Evolutionary conservation across 148 eudicot species (phyloP).

Genomic region (Heliamphora exappendiculata): DNA sequence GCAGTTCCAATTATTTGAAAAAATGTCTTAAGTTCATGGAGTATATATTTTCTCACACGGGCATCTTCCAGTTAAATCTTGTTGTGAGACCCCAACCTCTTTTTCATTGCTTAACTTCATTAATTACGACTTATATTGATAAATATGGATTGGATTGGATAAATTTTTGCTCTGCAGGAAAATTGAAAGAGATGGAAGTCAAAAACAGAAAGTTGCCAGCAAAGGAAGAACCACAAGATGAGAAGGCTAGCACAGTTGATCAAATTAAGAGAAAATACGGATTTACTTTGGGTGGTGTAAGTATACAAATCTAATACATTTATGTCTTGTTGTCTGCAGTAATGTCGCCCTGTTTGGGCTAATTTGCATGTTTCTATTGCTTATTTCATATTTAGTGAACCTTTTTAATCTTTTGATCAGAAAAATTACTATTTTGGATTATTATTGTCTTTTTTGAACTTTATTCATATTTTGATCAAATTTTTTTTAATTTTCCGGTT

Average conservation of each 20-base stretch:
- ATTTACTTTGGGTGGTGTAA: constrained; percentile 53
- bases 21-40: background rate
- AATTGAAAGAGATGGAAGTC: constrained; percentile 53
- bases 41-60: background rate
- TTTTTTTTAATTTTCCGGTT: no score
- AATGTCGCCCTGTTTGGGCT: no score
- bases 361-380: no score
- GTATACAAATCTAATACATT: constrained; percentile 14
- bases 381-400: no score
- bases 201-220: constrained; percentile 54
- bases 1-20: background rate
- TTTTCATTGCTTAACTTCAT: background rate
- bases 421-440: no score
- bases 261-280: constrained; percentile 95
- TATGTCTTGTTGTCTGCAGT: background rate
- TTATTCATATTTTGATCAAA: no score
- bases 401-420: no score
- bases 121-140: background rate
- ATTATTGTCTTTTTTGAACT: no score
- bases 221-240: constrained; percentile 50
- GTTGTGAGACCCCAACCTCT: background rate
- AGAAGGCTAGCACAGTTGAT: constrained; percentile 66
- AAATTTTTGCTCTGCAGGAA: constrained; percentile 42
- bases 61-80: background rate
- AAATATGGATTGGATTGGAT: background rate